Conservation (phyloP, 1,284 basidiomycete species). For the Cerioporus squamosus region DNA sequence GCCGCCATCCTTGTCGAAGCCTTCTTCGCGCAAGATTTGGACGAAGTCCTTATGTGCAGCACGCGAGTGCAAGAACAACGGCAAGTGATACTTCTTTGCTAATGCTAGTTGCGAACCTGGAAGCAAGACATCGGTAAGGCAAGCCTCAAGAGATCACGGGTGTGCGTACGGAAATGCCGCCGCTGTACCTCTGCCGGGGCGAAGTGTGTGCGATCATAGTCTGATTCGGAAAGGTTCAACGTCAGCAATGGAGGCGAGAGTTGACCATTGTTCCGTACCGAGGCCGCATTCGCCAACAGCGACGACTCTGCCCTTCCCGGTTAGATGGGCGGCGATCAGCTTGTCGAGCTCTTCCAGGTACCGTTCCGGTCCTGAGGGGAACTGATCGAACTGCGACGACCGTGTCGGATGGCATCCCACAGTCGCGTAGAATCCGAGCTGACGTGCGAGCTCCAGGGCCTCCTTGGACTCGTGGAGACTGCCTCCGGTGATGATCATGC, state of each 20-base stretch:
- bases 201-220: conserved; percentile 86
- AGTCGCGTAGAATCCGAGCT: conserved; percentile 73
- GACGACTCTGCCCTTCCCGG: conserved; percentile 64
- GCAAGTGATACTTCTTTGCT: conserved; percentile 75
- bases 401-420: conserved; percentile 90
- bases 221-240: conserved; percentile 41
- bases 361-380: conserved; percentile 60
- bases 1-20: conserved; percentile 65
- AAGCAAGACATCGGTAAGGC: not conserved
- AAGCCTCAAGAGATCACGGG: not conserved
- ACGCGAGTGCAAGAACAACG: conserved; percentile 87
- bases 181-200: conserved; percentile 68
- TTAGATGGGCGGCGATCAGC: conserved; percentile 59
- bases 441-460: conserved; percentile 65
- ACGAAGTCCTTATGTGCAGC: conserved; percentile 79
- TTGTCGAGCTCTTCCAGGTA: conserved; percentile 69
- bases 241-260: not conserved
- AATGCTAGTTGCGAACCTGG: conserved; percentile 60
- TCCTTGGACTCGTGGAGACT: conserved; percentile 69
- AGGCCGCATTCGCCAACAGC: conserved; percentile 89
- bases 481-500: conserved; percentile 85
- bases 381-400: conserved; percentile 74
- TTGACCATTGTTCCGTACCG: conserved; percentile 48
- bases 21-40: conserved; percentile 67
- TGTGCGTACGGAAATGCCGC: conserved; percentile 64